Base-by-base conservation (phyloP, 2,329 filamentous ascomycete species). In the Fusarium bactridioides region DNA sequence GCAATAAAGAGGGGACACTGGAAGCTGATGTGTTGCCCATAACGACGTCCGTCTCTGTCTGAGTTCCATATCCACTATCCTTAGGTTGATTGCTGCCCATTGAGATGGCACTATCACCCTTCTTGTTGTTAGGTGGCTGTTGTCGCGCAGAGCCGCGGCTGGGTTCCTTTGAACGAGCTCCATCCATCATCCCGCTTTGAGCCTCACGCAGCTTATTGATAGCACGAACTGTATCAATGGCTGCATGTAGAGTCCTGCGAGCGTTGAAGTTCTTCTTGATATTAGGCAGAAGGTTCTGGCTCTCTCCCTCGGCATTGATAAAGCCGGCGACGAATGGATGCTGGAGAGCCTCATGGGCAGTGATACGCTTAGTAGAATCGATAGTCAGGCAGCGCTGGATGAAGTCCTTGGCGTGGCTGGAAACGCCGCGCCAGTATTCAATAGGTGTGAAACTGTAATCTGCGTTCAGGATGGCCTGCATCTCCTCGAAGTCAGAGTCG, bases 351-450 rank as follows among this genome's bases (percentile, higher is more conserved):
- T 91, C 93, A 82, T 98, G 94, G 13, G 95, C 93, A 4, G 95
- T 98, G 89, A 98, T 96, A 76, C 96, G 93, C 75, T 91, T 89
- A 65, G 88, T 88, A 5, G 95, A 93, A 79, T 98, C 95, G 79
- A 98, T 92, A 43, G 96, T 98, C 61, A 99, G 87, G 80, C 96
- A 99, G 72, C 91, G 89, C 76, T 92, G 91, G 84, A 99, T 97
- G 82, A 99, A 99, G 76, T 97, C 93, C 78, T 97, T 93, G 45
- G 95, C 93, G 54, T 90, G 88, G 58, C 91, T 87, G 29, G 94
- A 97, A 70, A 99, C 95, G 68, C 94, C 94, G 70, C 95, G 93
- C 96, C 96, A 99, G 87, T 98, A 98, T 81, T 98, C 95, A 69
- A 93, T 84, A 4, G 96, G 96, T 8, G 94, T 95, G 83, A 98